A percentile compares a stretch with the other conserved stretches of the same genome.
Conservation (phyloP, 495 filamentous ascomycete genomes). For the Tetracladium marchalianum region DNA sequence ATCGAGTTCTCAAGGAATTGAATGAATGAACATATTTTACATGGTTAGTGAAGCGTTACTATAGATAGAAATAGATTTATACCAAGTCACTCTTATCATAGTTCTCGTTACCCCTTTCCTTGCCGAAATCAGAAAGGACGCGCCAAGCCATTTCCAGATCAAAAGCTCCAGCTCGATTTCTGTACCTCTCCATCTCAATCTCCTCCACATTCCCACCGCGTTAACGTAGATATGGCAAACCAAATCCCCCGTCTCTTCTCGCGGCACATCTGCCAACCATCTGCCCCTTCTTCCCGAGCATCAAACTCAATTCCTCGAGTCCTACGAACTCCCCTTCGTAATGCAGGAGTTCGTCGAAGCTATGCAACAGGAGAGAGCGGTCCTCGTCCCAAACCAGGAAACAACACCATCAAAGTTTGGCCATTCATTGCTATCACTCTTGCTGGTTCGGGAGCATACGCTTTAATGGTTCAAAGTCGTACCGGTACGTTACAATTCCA, state of each 20-base stretch:
- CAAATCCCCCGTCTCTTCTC: slow-evolving; percentile 11
- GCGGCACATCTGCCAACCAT: slow-evolving; percentile 16
- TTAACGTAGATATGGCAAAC: slow-evolving; percentile 10
- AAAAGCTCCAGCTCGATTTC: too few relatives aligned
- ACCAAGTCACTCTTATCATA: too few relatives aligned
- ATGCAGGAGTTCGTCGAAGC: slow-evolving; percentile 9
- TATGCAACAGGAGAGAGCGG: slow-evolving; percentile 21
- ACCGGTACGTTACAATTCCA: slow-evolving; percentile 16
- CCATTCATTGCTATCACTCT: slow-evolving; percentile 53
- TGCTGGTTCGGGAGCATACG: slow-evolving; percentile 49
- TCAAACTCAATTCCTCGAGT: neutral
- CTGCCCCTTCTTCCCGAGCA: slow-evolving; percentile 1
- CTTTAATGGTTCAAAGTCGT: slow-evolving; percentile 50
- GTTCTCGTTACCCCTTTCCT: too few relatives aligned
- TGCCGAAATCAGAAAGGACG: neutral
- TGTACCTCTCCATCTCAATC: neutral
- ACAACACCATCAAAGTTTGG: slow-evolving; percentile 48
- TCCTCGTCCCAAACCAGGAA: slow-evolving; percentile 21
- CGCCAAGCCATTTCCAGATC: neutral
- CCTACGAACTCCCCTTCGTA: slow-evolving; percentile 6
- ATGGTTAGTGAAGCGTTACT: too few relatives aligned
- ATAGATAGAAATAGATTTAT: too few relatives aligned
- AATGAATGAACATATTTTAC: slow-evolving; percentile 7
- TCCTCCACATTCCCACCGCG: neutral
- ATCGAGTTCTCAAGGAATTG: slow-evolving; percentile 12